phyloP scores from a whole-genome alignment of 306 rosid species.

The Glycine latifolia region DNA sequence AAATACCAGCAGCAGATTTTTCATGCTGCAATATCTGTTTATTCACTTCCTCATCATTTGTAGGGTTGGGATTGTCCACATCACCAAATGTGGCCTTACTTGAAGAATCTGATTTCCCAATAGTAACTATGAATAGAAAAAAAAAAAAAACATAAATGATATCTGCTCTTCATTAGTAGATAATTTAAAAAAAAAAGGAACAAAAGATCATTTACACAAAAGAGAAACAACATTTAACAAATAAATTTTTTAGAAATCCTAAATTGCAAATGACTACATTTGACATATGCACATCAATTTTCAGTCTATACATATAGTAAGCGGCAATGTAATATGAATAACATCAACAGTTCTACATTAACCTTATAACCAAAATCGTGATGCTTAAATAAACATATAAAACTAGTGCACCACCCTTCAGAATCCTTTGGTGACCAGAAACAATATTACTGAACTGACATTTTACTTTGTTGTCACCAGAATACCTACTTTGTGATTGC shows the following conservation, averaged over 20 bases:
- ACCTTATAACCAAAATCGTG: slow-evolving; percentile 27
- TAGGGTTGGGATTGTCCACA: slow-evolving; percentile 46
- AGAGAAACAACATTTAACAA: no score
- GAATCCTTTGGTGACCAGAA: slow-evolving; percentile 18
- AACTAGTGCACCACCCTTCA: slow-evolving; percentile 15
- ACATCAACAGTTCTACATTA: slow-evolving; percentile 20
- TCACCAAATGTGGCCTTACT: slow-evolving; percentile 49
- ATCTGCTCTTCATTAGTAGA: slow-evolving; percentile 33
- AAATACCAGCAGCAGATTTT: slow-evolving; percentile 77
- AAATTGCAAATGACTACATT: neutral
- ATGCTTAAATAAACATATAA: slow-evolving; percentile 34
- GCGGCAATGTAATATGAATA: neutral
- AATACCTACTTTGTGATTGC: slow-evolving; percentile 20
- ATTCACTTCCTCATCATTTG: slow-evolving; percentile 63
- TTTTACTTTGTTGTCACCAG: neutral
- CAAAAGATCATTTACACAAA: no score
- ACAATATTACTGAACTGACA: slow-evolving; percentile 27
- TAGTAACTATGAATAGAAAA: slow-evolving; percentile 48
- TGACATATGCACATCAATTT: slow-evolving; percentile 26
- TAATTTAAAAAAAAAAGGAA: no score
- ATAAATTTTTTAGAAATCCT: slow-evolving; percentile 5
- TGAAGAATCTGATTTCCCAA: slow-evolving; percentile 64
- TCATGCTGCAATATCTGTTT: slow-evolving; percentile 66
- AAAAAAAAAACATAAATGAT: slow-evolving; percentile 37
- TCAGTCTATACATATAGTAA: neutral